A percentile compares a stretch with the other conserved stretches of the same genome.
phyloP scores from a whole-genome alignment of 345 rosid genomes.

The Mallotus nudiflorus region DNA sequence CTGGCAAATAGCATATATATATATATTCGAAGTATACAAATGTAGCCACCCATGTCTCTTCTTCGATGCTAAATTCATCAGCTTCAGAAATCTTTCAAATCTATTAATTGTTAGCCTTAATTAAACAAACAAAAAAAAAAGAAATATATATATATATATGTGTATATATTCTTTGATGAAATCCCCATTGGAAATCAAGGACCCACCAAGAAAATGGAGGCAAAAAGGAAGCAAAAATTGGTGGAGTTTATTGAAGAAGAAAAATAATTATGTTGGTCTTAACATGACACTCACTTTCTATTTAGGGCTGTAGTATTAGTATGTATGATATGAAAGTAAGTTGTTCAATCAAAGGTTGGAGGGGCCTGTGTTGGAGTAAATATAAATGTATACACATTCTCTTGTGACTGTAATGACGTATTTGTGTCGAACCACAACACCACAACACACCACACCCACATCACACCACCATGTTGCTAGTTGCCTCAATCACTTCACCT shows the following conservation, averaged over 20 bases:
- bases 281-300: slow-evolving; percentile 18
- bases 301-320: neutral
- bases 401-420: too few species aligned
- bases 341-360: slow-evolving; percentile 9
- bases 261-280: slow-evolving; percentile 14
- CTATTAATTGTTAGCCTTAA: too few species aligned
- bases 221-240: slow-evolving; percentile 21
- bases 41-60: too few species aligned
- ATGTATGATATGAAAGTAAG: too few species aligned
- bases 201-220: slow-evolving; percentile 25
- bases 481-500: slow-evolving; percentile 23
- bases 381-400: too few species aligned
- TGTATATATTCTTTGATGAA: neutral
- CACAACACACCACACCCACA: slow-evolving; percentile 27
- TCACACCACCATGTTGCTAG: neutral
- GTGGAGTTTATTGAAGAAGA: slow-evolving; percentile 16
- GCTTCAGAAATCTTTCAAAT: too few species aligned
- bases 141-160: too few species aligned
- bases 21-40: too few species aligned
- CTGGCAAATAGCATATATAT: too few species aligned
- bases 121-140: too few species aligned
- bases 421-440: too few species aligned
- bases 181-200: slow-evolving; percentile 9
- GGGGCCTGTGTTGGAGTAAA: slow-evolving; percentile 8
- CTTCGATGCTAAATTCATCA: too few species aligned